Evolutionary conservation across 805 yeast species (phyloP), one percentile per base, ranked within the genome.

Genomic region (Saturnispora sekii): DNA sequence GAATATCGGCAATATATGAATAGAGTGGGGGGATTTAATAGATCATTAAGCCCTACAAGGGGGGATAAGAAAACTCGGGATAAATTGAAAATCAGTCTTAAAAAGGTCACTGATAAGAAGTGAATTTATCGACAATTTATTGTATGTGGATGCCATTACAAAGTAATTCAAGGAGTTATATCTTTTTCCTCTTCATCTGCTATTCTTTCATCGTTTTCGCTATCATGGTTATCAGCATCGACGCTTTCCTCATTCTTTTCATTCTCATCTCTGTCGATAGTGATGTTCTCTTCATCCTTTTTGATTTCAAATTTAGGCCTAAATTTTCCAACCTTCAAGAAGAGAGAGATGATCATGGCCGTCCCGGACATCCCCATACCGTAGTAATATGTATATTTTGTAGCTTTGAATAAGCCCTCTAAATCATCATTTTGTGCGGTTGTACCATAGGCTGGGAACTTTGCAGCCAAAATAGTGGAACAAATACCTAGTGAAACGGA

Each of bases 1-100:
- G 69, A 69, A 35, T 77, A 74, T 54, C 65, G 83, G 53, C 82
- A 77, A 57, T 77, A 77, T 50, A 76, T 76, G 77, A 77, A 76
- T 54, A 61, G 80, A 45, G 66, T 59, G 11, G 73, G 72, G 50
- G 81, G 81, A 3, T 75, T 74, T 57, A 76, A 75, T 52, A 60
- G 81, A 44, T 70, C 76, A 1, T 56, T 76, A 33, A 75, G 80
- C 2, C 81, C 80, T 1, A 49, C 53, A 10, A 45, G 53, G 35
- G 39, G 29, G 10, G 52, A 51, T 15, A 38, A 21, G 17, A 50
- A 32, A 10, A 40, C 11, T 14, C 21, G 32, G 35, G 21, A 31
- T 30, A 33, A 32, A 37, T 39, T n/a, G 39, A 34, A 29, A 21
- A 9, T 8, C 10, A 12, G 12, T 9, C n/a, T n/a, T 12, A 14